Base-by-base conservation (phyloP, 2,329 filamentous ascomycete species). In the Talaromyces sp. region DNA sequence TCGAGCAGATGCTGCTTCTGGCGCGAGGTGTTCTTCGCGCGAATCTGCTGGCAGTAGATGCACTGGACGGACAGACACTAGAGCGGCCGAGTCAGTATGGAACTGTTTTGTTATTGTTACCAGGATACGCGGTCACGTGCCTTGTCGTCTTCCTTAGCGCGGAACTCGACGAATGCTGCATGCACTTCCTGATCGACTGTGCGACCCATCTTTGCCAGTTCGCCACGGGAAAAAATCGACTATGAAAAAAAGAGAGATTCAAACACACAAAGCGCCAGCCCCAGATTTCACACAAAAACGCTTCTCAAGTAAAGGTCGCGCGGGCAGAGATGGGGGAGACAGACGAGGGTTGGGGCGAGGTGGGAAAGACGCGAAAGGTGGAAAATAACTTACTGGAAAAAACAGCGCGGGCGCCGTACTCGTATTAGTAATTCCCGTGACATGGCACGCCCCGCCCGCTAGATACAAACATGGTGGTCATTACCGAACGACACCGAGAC, bases 81-180 rank as follows among this genome's bases (percentile, higher is more conserved):
- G 51, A 67, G 56, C 63, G 65, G 65, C 19, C 3, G 19, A 68
- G 73, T 75, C 70, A 75, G 74, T 74, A 71, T 73, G 66, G 67
- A 49, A 2, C 17, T 46, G 43, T 46, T 24, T 4, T 61, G 63
- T 58, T 66, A 70, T 71, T 73, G 73, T 76, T 75, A 75, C 60
- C 38, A 59, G 31, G 58, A 62, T 77, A 76, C 64, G 58, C 59
- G 63, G 64, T 66, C 67, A 72, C 73, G 68, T 72, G 77, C 78
- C 77, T 80, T 80, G 70, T 80, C 78, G 71, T 79, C 77, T 73
- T 80, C 79, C 75, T 81, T 81, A 73, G 79, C 79, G 70, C 79
- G 77, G 71, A 81, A 81, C 72, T 81, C 79, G 71, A 81, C 78
- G 69, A 80, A 81, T 64, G 79, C 79, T 64, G 78, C 78, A 71